Conservation (phyloP, 2,329 filamentous ascomycete genomes). For the Gaeumannomyces sp. region DNA sequence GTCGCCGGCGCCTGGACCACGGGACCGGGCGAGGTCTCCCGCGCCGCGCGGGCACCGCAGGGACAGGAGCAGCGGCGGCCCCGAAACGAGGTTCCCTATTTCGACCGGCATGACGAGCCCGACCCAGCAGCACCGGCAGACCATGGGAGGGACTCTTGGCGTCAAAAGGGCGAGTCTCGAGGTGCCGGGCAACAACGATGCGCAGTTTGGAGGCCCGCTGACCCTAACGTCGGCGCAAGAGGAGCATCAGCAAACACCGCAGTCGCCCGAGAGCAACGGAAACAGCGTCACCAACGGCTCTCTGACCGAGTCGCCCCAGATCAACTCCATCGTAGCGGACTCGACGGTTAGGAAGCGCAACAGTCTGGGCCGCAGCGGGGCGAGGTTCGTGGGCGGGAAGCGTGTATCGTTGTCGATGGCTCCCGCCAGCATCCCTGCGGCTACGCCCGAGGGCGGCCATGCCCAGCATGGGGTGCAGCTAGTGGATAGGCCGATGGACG, state of each 20-base stretch:
- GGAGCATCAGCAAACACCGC: slow-evolving; percentile 31
- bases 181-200: slow-evolving; percentile 58
- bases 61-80: slow-evolving; percentile 69
- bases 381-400: slow-evolving; percentile 46
- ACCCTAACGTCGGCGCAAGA: not conserved
- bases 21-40: slow-evolving; percentile 70
- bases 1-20: slow-evolving; percentile 62
- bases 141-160: slow-evolving; percentile 42
- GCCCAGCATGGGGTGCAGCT: slow-evolving; percentile 54
- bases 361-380: slow-evolving; percentile 50
- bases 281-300: slow-evolving; percentile 34
- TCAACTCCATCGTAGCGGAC: slow-evolving; percentile 15
- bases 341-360: slow-evolving; percentile 54
- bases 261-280: slow-evolving; percentile 13
- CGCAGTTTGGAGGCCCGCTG: slow-evolving; percentile 12
- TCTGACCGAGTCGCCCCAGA: slow-evolving; percentile 20
- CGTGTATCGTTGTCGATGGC: slow-evolving; percentile 31
- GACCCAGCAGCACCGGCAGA: slow-evolving; percentile 40
- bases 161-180: slow-evolving; percentile 68
- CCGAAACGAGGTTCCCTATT: slow-evolving; percentile 80
- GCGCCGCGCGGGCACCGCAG: slow-evolving; percentile 60
- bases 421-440: not conserved
- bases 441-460: slow-evolving; percentile 16
- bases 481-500: slow-evolving; percentile 73
- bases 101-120: slow-evolving; percentile 57